Evolutionary conservation across 2,329 filamentous ascomycete species (phyloP).

Genomic region (Colletotrichum sp.): DNA sequence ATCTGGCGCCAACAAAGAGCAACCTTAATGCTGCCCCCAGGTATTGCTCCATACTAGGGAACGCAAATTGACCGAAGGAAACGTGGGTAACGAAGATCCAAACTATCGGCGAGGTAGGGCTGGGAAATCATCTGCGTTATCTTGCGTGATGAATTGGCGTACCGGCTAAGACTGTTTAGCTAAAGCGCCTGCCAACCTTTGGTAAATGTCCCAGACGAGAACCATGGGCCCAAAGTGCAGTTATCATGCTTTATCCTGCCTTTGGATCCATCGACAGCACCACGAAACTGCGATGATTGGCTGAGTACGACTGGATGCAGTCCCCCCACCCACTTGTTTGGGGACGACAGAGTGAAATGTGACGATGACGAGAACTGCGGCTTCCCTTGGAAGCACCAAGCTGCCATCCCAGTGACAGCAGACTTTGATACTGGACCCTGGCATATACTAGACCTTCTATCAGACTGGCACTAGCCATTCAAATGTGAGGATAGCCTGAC

Average conservation of each 20-base stretch:
- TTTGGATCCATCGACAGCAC: background rate
- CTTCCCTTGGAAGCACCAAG: background rate
- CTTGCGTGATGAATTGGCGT: background rate
- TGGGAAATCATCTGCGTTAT: background rate
- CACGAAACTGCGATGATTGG: background rate
- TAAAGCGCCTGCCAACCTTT: background rate
- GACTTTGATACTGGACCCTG: background rate
- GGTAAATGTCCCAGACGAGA: background rate
- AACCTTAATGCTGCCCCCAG: background rate
- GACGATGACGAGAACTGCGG: background rate
- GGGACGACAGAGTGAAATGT: background rate
- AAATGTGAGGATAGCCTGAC: background rate
- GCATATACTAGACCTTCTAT: background rate
- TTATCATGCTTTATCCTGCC: background rate
- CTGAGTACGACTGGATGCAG: background rate
- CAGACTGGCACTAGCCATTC: background rate
- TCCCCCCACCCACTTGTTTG: background rate
- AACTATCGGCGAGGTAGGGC: background rate
- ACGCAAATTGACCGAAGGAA: background rate
- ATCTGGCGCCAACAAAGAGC: background rate
- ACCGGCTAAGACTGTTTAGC: background rate
- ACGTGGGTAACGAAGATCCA: background rate
- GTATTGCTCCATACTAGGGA: background rate
- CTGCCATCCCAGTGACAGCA: background rate
- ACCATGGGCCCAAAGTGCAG: background rate